A percentile compares a stretch with the other conserved stretches of the same genome.
Evolutionary conservation across 2,329 filamentous ascomycete species (phyloP).

Genomic region (Colletotrichum sp.): DNA sequence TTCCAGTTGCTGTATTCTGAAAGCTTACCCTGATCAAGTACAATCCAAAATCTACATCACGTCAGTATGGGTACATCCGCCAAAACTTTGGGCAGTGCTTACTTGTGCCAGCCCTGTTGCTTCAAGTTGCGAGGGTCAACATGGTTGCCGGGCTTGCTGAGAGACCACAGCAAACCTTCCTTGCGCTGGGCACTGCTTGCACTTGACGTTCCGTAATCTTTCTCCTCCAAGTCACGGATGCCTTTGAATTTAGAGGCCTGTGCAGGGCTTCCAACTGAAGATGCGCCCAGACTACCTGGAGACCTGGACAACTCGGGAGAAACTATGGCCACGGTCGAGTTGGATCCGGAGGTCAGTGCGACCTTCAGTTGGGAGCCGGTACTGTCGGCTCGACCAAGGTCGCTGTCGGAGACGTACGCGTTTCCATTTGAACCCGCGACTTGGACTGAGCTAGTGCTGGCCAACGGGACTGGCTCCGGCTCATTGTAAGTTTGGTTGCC

Average conservation of each 20-base stretch:
- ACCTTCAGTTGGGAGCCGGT: constrained; percentile 70
- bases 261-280: constrained; percentile 54
- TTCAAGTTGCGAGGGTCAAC: constrained; percentile 95
- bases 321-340: constrained; percentile 31
- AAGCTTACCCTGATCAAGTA: constrained; percentile 93
- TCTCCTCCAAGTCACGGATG: constrained; percentile 90
- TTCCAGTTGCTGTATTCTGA: constrained; percentile 99
- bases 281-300: constrained; percentile 56
- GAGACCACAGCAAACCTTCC: constrained; percentile 92
- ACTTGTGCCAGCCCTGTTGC: constrained; percentile 99
- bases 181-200: constrained; percentile 75
- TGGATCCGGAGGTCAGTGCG: constrained; percentile 50
- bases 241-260: constrained; percentile 78
- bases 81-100: constrained; percentile 41
- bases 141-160: constrained; percentile 91
- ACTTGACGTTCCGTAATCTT: constrained; percentile 59
- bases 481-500: constrained; percentile 77
- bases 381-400: constrained; percentile 76
- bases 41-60: constrained; percentile 89
- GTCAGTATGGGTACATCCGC: neutral
- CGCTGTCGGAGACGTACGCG: constrained; percentile 65
- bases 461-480: constrained; percentile 61
- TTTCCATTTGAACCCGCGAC: constrained; percentile 46
- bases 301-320: constrained; percentile 58
- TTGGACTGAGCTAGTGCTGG: constrained; percentile 35